These are phyloP conservation scores for Candida michaelii DNA, from an alignment of 805 yeast species.

Conservation along the genomic window DNA sequence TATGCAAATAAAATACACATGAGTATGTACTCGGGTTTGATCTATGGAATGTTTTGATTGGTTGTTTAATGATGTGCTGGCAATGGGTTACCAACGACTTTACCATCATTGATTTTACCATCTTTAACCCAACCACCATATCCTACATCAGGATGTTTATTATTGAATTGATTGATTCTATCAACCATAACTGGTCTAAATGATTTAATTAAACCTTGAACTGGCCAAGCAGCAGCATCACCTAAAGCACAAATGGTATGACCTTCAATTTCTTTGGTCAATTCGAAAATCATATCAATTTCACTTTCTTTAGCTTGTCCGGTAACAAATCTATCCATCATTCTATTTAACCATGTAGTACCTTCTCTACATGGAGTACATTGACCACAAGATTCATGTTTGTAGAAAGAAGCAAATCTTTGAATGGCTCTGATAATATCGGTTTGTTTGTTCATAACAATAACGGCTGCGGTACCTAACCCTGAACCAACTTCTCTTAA, in stretches of 20 bases:
- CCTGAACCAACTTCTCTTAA: constrained; percentile 84
- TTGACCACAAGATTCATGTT: constrained; percentile 93
- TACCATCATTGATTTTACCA: constrained; percentile 61
- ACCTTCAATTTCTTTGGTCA: constrained; percentile 85
- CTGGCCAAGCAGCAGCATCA: constrained; percentile 93
- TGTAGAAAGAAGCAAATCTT: constrained; percentile 79
- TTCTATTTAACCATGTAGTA: constrained; percentile 77
- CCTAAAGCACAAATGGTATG: constrained; percentile 92
- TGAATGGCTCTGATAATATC: constrained; percentile 85
- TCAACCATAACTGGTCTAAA: constrained; percentile 82
- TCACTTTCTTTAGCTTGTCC: constrained; percentile 83
- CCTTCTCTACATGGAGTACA: constrained; percentile 96
- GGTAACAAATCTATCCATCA: constrained; percentile 76
- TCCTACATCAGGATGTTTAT: constrained; percentile 47
- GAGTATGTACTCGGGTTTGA: too few relatives aligned
- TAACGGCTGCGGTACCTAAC: constrained; percentile 90
- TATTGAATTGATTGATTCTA: constrained; percentile 64
- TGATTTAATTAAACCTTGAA: constrained; percentile 82
- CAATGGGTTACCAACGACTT: constrained; percentile 59
- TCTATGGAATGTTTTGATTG: too few relatives aligned
- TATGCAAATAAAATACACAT: constrained; percentile 6
- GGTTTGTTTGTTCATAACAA: constrained; percentile 85
- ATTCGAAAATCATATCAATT: constrained; percentile 81
- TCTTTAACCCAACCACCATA: constrained; percentile 79
- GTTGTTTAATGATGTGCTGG: constrained; percentile 40